These are phyloP conservation scores for Yamadazyma kanchanaburiensis DNA, from an alignment of 1,139 yeast species.

Conservation along the genomic window DNA sequence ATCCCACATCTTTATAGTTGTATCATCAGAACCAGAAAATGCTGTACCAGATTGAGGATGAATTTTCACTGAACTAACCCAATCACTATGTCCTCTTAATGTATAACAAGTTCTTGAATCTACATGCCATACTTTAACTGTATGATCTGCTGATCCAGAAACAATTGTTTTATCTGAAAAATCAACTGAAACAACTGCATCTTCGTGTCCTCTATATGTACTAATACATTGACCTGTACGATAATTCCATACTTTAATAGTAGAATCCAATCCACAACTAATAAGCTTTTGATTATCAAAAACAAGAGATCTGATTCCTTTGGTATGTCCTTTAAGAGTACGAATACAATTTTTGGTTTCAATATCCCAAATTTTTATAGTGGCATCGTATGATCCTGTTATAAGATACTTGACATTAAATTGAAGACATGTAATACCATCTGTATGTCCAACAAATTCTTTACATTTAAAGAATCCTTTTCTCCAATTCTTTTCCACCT, in stretches of 20 bases:
- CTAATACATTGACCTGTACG: conserved; percentile 92
- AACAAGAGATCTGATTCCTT: conserved; percentile 78
- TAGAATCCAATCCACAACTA: conserved; percentile 87
- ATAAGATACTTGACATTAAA: conserved; percentile 72
- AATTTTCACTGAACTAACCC: conserved; percentile 87
- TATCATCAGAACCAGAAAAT: conserved; percentile 87
- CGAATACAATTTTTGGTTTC: conserved; percentile 75
- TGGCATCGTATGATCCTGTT: conserved; percentile 89
- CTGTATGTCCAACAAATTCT: conserved; percentile 79
- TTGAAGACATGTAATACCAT: conserved; percentile 83
- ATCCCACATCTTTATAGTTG: conserved; percentile 95
- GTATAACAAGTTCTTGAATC: conserved; percentile 91
- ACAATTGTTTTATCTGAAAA: conserved; percentile 80
- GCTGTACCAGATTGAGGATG: conserved; percentile 77
- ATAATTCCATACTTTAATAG: conserved; percentile 94
- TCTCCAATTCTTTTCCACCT: conserved; percentile 93
- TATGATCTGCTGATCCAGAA: conserved; percentile 88
- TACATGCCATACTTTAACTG: conserved; percentile 95
- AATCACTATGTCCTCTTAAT: conserved; percentile 85
- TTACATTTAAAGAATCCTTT: conserved; percentile 66
- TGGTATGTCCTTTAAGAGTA: conserved; percentile 76
- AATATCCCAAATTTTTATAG: conserved; percentile 87
- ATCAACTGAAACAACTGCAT: conserved; percentile 79
- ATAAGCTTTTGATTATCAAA: conserved; percentile 88
- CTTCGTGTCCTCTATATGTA: conserved; percentile 90